Conservation (phyloP, 2,329 filamentous ascomycete genomes). For the Leptographium galeiforme region DNA sequence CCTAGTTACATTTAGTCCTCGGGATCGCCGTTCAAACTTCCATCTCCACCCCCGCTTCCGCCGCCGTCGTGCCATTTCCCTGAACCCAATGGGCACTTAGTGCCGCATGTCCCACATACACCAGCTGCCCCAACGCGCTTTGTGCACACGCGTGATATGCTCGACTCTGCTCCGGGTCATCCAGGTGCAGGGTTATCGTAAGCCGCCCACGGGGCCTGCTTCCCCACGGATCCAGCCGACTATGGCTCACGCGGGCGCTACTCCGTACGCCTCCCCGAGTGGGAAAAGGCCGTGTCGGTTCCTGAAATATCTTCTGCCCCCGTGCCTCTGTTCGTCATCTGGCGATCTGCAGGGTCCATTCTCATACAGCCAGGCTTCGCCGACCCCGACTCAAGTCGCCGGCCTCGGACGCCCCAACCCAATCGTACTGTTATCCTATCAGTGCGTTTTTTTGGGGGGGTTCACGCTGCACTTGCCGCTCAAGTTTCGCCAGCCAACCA, state of each 20-base stretch:
- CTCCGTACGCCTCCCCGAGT: not conserved
- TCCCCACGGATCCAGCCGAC: not conserved
- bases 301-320: not conserved
- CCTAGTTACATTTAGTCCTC: not conserved
- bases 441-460: too few relatives aligned
- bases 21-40: conserved; percentile 2
- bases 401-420: too few relatives aligned
- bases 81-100: not conserved
- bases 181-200: too few relatives aligned
- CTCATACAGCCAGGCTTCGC: not conserved
- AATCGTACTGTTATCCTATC: too few relatives aligned
- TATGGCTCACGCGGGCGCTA: not conserved
- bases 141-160: too few relatives aligned
- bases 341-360: not conserved
- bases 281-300: not conserved
- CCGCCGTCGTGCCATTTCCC: not conserved
- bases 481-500: not conserved
- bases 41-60: not conserved
- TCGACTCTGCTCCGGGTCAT: too few relatives aligned
- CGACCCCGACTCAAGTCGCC: not conserved
- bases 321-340: not conserved
- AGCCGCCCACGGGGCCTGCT: too few relatives aligned
- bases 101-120: too few relatives aligned
- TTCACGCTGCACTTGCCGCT: too few relatives aligned
- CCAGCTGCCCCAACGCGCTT: too few relatives aligned